phyloP scores from a whole-genome alignment of 768 basidiomycete genomes.

The Amanita jacksonii region DNA sequence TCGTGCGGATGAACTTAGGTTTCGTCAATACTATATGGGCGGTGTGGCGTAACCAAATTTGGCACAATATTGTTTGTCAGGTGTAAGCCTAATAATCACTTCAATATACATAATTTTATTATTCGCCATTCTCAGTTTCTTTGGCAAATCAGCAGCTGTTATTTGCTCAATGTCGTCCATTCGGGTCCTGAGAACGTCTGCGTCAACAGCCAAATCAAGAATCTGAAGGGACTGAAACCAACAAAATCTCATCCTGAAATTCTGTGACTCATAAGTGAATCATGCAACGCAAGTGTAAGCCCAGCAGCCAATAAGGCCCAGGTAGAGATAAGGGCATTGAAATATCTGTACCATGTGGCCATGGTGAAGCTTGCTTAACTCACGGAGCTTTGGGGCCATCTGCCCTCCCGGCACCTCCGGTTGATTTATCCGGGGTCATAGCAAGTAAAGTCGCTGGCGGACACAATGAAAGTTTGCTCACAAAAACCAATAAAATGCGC shows the following conservation, averaged over 20 bases:
- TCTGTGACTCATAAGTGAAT: constrained; percentile 62
- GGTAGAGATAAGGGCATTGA: constrained; percentile 66
- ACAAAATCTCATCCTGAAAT: constrained; percentile 43
- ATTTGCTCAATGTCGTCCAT: constrained; percentile 34
- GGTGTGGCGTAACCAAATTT: no score
- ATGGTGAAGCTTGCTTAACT: constrained; percentile 17
- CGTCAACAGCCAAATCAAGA: constrained; percentile 3
- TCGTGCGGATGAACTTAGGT: no score
- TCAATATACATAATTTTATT: no score
- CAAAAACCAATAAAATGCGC: constrained; percentile 79
- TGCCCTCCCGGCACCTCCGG: constrained; percentile 63
- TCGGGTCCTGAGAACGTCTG: constrained; percentile 21
- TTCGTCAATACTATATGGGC: no score
- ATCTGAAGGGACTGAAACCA: constrained; percentile 15
- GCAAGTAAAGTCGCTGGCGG: no score
- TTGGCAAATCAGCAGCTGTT: background rate
- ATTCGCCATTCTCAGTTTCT: no score
- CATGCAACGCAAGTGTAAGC: constrained; percentile 58
- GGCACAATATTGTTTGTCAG: no score
- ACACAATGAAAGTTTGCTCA: constrained; percentile 23
- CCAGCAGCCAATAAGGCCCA: constrained; percentile 62
- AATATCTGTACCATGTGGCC: constrained; percentile 34
- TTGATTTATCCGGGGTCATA: constrained; percentile 42
- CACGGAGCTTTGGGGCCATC: constrained; percentile 59
- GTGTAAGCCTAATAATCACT: no score